A percentile compares a stretch with the other conserved stretches of the same genome.
Evolutionary conservation across 345 rosid genomes (phyloP).

Genomic region (Litchi chinensis): DNA sequence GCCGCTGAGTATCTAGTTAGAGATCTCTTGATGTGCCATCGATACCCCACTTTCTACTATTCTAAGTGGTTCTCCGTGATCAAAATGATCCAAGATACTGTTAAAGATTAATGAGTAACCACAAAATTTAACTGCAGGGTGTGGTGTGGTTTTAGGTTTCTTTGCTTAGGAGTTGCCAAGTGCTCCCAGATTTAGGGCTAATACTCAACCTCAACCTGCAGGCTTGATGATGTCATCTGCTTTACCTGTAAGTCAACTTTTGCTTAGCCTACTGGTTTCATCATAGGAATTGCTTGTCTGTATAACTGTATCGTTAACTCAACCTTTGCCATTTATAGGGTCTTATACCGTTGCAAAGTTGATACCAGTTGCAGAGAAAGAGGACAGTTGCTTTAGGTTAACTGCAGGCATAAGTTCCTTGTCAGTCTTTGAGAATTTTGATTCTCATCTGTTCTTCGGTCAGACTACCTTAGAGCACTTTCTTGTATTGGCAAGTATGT

Average conservation of each 20-base stretch:
- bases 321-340: constrained; percentile 37
- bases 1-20: constrained; percentile 11
- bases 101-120: constrained; percentile 34
- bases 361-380: constrained; percentile 22
- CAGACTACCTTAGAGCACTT: background rate
- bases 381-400: constrained; percentile 30
- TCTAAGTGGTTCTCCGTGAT: constrained; percentile 28
- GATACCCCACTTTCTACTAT: constrained; percentile 15
- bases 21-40: constrained; percentile 19
- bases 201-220: constrained; percentile 50
- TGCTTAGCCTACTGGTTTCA: constrained; percentile 44
- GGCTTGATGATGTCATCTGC: constrained; percentile 54
- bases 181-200: constrained; percentile 53
- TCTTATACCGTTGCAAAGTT: constrained; percentile 27
- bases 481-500: constrained; percentile 17
- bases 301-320: constrained; percentile 31
- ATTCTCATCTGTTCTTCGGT: background rate
- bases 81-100: constrained; percentile 31
- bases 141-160: constrained; percentile 49
- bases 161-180: constrained; percentile 52
- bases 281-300: constrained; percentile 43
- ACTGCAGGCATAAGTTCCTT: constrained; percentile 15
- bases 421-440: constrained; percentile 7
- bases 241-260: constrained; percentile 52
- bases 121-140: constrained; percentile 53